Evolutionary conservation across 805 yeast genomes (phyloP), one percentile per base, ranked within the genome.

Genomic region (Kodamaea kaohsiungensis): DNA sequence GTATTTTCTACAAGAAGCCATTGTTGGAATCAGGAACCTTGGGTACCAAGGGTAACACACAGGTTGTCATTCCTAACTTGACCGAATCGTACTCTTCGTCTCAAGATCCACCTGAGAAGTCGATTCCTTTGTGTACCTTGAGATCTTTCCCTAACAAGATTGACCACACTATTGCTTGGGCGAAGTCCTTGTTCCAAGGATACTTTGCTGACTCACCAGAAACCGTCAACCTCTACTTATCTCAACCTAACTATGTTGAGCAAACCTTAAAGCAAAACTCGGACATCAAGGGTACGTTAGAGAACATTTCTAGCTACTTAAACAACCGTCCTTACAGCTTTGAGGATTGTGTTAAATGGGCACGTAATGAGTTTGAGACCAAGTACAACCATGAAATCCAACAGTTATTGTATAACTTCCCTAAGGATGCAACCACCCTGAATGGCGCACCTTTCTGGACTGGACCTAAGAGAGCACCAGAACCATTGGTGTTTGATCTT

Each of bases 111-210:
- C 99, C 99, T 39, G 99, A 95, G 77, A 91, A 91, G 73, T 86
- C 97, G 2, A 92, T 95, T 66, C 99, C 99, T 33, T 80, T 95
- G 65, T 95, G 99, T 81, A 95, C 99, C 2, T 80, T 95, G 68
- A 86, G 98, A 74, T 89, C 97, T 2, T 95, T 95, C 87, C 99
- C 99, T 54, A 89, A 91, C 73, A 93, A 93, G 74, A 95, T 95
- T 64, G 99, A 95, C 69, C 99, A 95, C 68, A 95, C 99, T 1
- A 95, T 95, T 74, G 98, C 99, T 5, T 95, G 99, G 99, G 96
- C 98, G 13, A 96, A 96, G 75, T 86, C 91, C 16, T 79, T 91
- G 67, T 95, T 95, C 81, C 95, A 89, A 78, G 97, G 95, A 17
- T 91, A 85, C 66, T 95, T 95, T 71, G 78, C 85, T 38, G 97